Base-by-base conservation (phyloP, 148 eudicot species). In the Chenopodium formosanum region DNA sequence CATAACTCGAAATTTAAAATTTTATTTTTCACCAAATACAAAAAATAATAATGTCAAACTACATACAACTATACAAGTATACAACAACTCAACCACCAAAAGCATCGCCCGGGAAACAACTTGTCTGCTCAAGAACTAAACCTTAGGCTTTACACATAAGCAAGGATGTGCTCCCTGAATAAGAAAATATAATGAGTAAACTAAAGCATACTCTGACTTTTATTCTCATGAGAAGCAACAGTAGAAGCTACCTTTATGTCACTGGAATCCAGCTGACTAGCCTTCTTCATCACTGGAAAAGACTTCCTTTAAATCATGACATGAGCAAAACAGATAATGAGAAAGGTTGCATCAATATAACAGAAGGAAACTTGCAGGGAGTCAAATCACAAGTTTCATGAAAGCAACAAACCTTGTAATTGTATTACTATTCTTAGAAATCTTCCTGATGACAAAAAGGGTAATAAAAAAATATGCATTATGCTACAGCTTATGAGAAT, bases 221-320 rank as follows among this genome's bases (percentile, higher is more conserved):
- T 63, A 60, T 79, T n/a, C 44, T 70, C 53, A 74, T 4, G 47
- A 60, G 9, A 10, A 47, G 60, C 40, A 78, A 27, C 3, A 16
- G 12, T 29, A 40, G 29, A 53, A 52, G 10, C 67, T 82, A 88
- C 90, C 89, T 89, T 82, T 65, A 66, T 10, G 50, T 77, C 83
- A 83, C 76, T 73, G 22, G 78, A 67, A 80, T 77, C 83, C 34
- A 65, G 76, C 58, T 84, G 87, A 83, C 40, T 84, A 70, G 81
- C 81, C 72, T 82, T 84, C 85, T 78, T 89, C 83, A 86, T 63
- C 40, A 76, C 88, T 44, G 98, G 94, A 31, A 92, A 81, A 75
- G 98, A 94, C 75, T 85, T 92, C 91, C 98, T 92, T 79, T 73
- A 76, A 75, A 68, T 70, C 44, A 78, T 74, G 77, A 74, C 56